A percentile compares a stretch with the other conserved stretches of the same genome.
Conservation (phyloP, 495 filamentous ascomycete species). For the Penicillium ochrochloron region DNA sequence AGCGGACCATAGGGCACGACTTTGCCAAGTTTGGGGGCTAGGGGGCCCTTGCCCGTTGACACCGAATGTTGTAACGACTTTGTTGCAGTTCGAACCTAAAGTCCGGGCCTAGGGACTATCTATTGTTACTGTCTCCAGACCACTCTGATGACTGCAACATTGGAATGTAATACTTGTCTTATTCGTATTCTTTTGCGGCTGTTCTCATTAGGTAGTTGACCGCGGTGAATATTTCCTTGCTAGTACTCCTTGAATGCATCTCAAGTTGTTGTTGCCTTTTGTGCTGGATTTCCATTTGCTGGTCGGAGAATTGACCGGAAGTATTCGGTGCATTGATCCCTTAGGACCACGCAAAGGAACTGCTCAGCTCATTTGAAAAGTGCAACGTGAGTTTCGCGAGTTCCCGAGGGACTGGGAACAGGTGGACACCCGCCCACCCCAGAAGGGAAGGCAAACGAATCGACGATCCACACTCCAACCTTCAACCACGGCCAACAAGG, state of each 20-base stretch:
- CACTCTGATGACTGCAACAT: background rate
- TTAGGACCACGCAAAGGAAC: background rate
- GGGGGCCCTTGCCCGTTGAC: background rate
- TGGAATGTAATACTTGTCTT: background rate
- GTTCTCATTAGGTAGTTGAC: background rate
- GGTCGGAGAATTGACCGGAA: conserved; percentile 14
- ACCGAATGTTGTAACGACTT: background rate
- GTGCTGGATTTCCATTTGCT: background rate
- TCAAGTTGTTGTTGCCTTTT: background rate
- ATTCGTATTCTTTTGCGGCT: background rate
- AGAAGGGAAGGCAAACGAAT: conserved; percentile 13
- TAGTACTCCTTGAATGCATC: background rate
- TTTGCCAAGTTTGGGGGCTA: conserved; percentile 5
- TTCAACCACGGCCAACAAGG: conserved; percentile 10
- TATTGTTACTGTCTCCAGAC: background rate
- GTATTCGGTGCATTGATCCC: background rate
- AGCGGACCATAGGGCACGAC: conserved; percentile 5
- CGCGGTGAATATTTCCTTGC: background rate
- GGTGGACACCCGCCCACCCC: conserved; percentile 16
- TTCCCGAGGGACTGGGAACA: conserved; percentile 17
- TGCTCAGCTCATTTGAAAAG: conserved; percentile 13
- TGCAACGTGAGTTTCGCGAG: conserved; percentile 13
- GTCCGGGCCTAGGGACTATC: background rate
- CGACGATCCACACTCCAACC: conserved; percentile 14
- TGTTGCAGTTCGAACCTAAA: background rate